Base-by-base conservation (phyloP, 768 basidiomycete species). In the Rhodotorula diobovata region DNA sequence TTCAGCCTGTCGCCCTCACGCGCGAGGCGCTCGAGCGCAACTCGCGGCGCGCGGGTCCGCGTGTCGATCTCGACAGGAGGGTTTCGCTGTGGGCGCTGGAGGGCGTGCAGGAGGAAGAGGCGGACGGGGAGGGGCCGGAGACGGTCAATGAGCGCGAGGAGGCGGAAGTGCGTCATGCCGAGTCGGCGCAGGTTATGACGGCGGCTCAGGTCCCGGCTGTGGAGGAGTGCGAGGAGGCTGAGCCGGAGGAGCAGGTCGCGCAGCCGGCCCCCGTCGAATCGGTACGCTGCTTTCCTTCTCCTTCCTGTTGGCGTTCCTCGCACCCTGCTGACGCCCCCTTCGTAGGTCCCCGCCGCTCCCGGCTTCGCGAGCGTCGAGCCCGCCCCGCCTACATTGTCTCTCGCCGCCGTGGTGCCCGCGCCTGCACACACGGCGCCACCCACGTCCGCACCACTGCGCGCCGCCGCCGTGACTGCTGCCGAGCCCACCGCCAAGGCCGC, bases 11-110 rank as follows among this genome's bases (percentile, higher is more conserved):
- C 18, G 35, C 63, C 25, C 63, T 70, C 8, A 70, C 70, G 18
- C 59, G 61, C n/a, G 54, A 55, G 9, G 62, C 70, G 23, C 55
- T 71, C 48, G 70, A 67, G n/a, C 53, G 55, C 28, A 67, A 66
- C 41, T 28, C 65, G 23, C 58, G 66, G 4, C 25, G 28, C 6
- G 25, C 56, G 7, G 61, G 65, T 0, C 61, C 65, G 45, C 20
- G 50, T 34, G 32, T 54, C 30, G 61, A 66, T 20, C 46, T 67
- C 37, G 46, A 63, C 3, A n/a, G 70, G 11, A 32, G 70, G 34
- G 62, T 71, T 8, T 66, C 65, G 60, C 30, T 21, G 7, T 71
- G 66, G 48, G 48, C 48, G 61, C 30, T 67, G 10, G 65, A 66
- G 35, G 43, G 32, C 10, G 34, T 45, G 30, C 32, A 9, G 34